Evolutionary conservation across 495 filamentous ascomycete genomes (phyloP).

Genomic region (Aspergillus bertholletiae): DNA sequence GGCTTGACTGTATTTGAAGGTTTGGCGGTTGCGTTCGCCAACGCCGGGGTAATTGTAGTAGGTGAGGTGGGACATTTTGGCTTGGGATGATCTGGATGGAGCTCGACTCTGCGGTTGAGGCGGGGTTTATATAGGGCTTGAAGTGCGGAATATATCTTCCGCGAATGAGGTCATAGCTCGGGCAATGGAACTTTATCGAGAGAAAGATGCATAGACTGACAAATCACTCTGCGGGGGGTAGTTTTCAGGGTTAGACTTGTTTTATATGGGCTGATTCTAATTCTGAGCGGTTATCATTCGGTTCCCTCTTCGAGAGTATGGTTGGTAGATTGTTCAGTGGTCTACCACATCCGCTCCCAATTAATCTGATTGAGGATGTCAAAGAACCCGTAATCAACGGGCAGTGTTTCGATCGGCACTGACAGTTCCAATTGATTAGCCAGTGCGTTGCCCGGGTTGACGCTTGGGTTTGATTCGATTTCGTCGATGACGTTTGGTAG

Average conservation of each 20-base stretch:
- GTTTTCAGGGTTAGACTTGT: not conserved
- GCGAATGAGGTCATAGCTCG: not conserved
- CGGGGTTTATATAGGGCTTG: not conserved
- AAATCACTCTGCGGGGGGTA: not conserved
- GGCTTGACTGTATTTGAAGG: constrained; percentile 49
- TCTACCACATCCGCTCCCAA: constrained; percentile 4
- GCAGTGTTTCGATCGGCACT: not conserved
- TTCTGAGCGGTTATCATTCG: not conserved
- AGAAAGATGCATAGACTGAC: too few species aligned
- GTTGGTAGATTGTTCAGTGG: not conserved
- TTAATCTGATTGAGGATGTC: constrained; percentile 5
- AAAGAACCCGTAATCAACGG: constrained; percentile 9
- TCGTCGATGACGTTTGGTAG: not conserved
- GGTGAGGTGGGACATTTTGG: constrained; percentile 38
- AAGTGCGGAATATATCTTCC: constrained; percentile 2
- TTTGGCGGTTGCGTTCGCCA: constrained; percentile 32
- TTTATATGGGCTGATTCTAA: not conserved
- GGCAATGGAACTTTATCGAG: not conserved
- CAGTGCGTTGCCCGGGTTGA: not conserved
- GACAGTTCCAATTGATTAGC: not conserved
- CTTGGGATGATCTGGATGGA: not conserved
- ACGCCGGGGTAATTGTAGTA: constrained; percentile 42
- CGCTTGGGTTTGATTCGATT: not conserved
- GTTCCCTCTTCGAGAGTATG: too few species aligned
- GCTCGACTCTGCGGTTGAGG: not conserved